These are phyloP conservation scores for Cryptosporidium sp. DNA, from an alignment of 169 alveolate species.

Conservation along the genomic window DNA sequence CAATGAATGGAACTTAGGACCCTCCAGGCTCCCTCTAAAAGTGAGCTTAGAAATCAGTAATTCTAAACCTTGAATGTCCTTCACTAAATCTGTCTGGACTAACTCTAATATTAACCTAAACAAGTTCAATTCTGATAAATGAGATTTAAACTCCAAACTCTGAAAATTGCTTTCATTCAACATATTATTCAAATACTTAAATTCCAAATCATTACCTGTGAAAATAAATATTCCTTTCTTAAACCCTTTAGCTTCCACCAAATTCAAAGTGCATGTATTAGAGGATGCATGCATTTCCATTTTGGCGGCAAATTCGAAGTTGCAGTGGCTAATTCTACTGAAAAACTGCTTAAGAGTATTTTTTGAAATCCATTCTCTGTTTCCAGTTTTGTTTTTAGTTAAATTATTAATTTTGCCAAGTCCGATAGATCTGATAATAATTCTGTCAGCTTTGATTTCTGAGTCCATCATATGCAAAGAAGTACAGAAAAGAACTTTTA, in stretches of 20 bases:
- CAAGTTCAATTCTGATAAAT: slow-evolving; percentile 32
- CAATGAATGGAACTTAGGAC: not conserved
- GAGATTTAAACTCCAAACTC: not conserved
- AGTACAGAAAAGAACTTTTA: slow-evolving; percentile 32
- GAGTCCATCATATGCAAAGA: slow-evolving; percentile 15
- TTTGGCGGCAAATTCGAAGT: not conserved
- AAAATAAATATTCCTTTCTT: slow-evolving; percentile 7
- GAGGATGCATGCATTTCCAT: not conserved
- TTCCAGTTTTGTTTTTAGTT: slow-evolving; percentile 12
- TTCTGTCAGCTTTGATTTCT: slow-evolving; percentile 20
- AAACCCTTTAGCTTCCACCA: not conserved
- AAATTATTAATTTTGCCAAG: slow-evolving; percentile 31
- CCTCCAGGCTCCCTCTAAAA: not conserved
- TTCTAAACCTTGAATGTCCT: not conserved
- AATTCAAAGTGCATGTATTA: not conserved
- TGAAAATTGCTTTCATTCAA: slow-evolving; percentile 3
- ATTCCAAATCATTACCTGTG: slow-evolving; percentile 13
- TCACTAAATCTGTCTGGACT: slow-evolving; percentile 17
- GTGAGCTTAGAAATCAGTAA: slow-evolving; percentile 1
- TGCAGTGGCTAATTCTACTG: not conserved
- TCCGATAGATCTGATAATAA: slow-evolving; percentile 61
- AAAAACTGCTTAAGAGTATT: not conserved
- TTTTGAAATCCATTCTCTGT: slow-evolving; percentile 50
- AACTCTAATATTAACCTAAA: slow-evolving; percentile 37
- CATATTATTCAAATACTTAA: not conserved